phyloP scores from a whole-genome alignment of 1,284 basidiomycete genomes.

The Apiotrichum domesticum region DNA sequence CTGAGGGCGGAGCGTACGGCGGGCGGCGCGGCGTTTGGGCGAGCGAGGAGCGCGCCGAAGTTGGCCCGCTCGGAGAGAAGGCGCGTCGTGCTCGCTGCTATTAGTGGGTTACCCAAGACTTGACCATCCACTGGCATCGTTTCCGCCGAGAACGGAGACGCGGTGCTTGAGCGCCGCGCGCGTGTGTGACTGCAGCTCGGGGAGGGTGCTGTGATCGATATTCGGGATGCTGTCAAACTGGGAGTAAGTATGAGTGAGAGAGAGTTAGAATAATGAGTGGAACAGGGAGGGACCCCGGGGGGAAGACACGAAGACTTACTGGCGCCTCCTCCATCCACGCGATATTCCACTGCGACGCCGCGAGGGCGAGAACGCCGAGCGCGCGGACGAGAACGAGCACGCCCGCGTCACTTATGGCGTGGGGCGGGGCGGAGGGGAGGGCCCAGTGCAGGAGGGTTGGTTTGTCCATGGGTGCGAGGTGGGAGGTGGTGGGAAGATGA shows the following conservation, averaged over 20 bases:
- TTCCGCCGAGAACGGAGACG: not conserved
- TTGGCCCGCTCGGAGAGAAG: not conserved
- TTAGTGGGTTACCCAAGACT: not conserved
- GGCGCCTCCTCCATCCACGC: not conserved
- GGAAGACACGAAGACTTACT: not conserved
- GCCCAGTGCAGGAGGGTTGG: not conserved
- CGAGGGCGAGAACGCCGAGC: not conserved
- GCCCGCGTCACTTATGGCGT: not conserved
- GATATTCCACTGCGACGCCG: not conserved
- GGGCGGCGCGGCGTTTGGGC: not conserved
- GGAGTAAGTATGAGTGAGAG: no score
- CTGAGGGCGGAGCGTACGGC: not conserved
- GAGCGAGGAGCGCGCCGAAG: not conserved
- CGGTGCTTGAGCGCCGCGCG: not conserved
- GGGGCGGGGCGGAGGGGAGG: not conserved
- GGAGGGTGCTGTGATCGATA: not conserved
- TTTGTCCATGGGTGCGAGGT: not conserved
- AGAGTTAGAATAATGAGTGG: not conserved
- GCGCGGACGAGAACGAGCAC: not conserved
- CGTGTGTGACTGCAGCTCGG: not conserved
- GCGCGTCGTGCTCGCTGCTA: not conserved
- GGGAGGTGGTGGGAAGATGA: no score
- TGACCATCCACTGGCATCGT: not conserved
- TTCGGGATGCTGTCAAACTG: not conserved
- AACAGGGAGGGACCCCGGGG: no score